Conservation (phyloP, 75 land plant genomes). For the Pinus taeda region DNA sequence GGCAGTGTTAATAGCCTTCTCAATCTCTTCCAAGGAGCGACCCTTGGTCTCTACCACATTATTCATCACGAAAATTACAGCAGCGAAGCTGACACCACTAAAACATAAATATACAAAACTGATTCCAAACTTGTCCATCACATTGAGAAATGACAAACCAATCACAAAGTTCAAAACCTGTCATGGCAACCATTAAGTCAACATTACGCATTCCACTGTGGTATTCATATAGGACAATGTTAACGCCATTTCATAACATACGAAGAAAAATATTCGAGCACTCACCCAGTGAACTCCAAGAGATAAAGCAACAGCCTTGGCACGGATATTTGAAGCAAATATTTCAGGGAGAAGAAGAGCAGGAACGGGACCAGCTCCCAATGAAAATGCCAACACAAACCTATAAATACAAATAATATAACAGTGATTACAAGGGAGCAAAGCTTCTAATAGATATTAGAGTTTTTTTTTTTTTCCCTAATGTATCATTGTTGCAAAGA, state of each 20-base stretch:
- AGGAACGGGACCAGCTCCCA: constrained; percentile 42
- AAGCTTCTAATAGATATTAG: neutral
- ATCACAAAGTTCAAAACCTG: constrained; percentile 35
- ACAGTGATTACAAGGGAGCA: too few species aligned
- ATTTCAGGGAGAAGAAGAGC: constrained; percentile 34
- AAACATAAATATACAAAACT: constrained; percentile 16
- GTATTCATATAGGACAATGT: too few species aligned
- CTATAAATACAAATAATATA: constrained; percentile 9
- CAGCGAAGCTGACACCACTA: constrained; percentile 12
- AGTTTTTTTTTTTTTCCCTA: neutral
- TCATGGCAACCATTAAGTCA: neutral
- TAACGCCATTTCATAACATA: too few species aligned
- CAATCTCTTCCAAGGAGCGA: constrained; percentile 19
- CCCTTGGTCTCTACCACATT: constrained; percentile 27
- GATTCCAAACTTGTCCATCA: constrained; percentile 12
- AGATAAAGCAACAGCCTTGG: constrained; percentile 33
- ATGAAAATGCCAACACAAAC: constrained; percentile 35
- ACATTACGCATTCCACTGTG: too few species aligned
- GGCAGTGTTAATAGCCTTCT: constrained; percentile 8
- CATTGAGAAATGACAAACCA: constrained; percentile 19
- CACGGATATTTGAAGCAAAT: constrained; percentile 31
- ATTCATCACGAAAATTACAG: constrained; percentile 6
- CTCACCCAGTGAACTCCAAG: constrained; percentile 44
- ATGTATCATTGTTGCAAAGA: neutral
- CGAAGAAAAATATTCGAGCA: too few species aligned